A percentile compares a stretch with the other conserved stretches of the same genome.
These are phyloP conservation scores for Rhododendron williamsianum DNA, from an alignment of 148 eudicot genomes.

Conservation along the genomic window DNA sequence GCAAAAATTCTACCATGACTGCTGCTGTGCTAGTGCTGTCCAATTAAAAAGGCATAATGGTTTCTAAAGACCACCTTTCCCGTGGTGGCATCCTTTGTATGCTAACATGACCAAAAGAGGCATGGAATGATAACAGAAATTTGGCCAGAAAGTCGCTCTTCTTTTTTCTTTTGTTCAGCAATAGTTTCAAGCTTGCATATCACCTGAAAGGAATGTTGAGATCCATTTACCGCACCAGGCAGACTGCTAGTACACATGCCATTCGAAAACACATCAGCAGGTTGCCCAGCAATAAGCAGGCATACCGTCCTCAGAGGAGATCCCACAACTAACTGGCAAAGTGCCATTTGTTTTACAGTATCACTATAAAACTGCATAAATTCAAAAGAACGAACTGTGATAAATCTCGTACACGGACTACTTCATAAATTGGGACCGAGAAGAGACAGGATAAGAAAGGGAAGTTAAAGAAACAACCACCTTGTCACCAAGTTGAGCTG, in stretches of 20 bases:
- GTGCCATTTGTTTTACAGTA: constrained; percentile 75
- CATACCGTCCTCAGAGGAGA: constrained; percentile 68
- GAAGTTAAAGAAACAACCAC: constrained; percentile 18
- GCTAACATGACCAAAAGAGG: background rate
- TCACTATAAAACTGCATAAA: constrained; percentile 63
- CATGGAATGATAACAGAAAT: background rate
- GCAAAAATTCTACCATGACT: background rate
- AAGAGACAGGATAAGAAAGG: background rate
- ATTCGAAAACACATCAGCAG: constrained; percentile 63
- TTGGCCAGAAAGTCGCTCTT: background rate
- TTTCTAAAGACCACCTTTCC: background rate
- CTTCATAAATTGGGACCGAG: background rate
- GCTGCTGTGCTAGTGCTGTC: background rate
- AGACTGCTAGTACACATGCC: constrained; percentile 13
- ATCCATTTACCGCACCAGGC: constrained; percentile 28
- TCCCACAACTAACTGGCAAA: constrained; percentile 57
- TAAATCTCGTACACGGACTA: background rate
- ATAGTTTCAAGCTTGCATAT: background rate
- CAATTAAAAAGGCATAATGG: background rate
- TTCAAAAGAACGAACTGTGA: background rate
- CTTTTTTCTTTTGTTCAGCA: background rate
- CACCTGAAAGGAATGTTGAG: constrained; percentile 48
- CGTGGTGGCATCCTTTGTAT: background rate
- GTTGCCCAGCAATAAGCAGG: constrained; percentile 69
- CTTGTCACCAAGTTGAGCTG: constrained; percentile 74